Conservation (phyloP, 177 flowering plant genomes). For the Vitis hybrid region DNA sequence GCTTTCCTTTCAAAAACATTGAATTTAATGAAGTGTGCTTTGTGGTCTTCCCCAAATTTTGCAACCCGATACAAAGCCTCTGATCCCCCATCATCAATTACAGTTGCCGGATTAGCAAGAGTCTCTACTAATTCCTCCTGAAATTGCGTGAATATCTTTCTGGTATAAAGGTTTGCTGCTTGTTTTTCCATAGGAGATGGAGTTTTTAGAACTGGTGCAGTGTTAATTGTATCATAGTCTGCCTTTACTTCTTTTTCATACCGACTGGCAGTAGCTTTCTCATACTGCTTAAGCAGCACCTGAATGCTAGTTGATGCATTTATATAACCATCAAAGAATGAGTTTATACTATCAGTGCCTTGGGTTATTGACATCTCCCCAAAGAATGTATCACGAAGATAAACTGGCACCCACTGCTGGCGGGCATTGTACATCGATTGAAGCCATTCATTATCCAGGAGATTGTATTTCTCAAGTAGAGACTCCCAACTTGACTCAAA, state of each 20-base stretch:
- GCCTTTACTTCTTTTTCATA: constrained; percentile 52
- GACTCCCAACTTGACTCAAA: constrained; percentile 47
- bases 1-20: constrained; percentile 24
- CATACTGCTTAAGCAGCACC: constrained; percentile 39
- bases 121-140: constrained; percentile 36
- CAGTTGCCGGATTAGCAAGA: constrained; percentile 28
- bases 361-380: constrained; percentile 38
- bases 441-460: constrained; percentile 53
- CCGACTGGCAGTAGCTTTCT: constrained; percentile 39
- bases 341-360: constrained; percentile 29
- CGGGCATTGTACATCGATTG: constrained; percentile 42
- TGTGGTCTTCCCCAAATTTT: constrained; percentile 33
- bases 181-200: constrained; percentile 42
- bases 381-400: constrained; percentile 44
- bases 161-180: constrained; percentile 26
- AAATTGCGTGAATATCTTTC: constrained; percentile 26
- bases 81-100: constrained; percentile 23
- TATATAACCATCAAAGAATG: constrained; percentile 52
- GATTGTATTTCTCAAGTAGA: constrained; percentile 32
- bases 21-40: constrained; percentile 20
- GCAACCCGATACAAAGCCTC: constrained; percentile 25
- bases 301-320: constrained; percentile 43
- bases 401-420: constrained; percentile 55
- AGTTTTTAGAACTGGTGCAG: constrained; percentile 28
- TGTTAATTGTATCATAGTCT: constrained; percentile 39